These are phyloP conservation scores for Solanum dulcamara DNA, from an alignment of 257 asterid genomes.

Conservation along the genomic window DNA sequence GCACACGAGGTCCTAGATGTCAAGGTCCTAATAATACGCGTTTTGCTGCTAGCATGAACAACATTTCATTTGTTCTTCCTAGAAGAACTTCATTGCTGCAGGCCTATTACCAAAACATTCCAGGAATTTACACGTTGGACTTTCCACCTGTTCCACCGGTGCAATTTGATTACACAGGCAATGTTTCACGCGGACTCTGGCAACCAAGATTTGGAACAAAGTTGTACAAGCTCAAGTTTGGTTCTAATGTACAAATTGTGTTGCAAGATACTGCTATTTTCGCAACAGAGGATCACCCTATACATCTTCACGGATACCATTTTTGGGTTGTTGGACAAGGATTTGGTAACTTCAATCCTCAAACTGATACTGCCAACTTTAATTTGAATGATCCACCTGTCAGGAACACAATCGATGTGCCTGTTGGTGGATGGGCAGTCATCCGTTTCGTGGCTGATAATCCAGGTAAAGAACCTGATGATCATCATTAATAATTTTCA, in stretches of 20 bases:
- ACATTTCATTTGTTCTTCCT: slow-evolving; percentile 38
- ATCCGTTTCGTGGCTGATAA: slow-evolving; percentile 58
- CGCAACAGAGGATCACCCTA: slow-evolving; percentile 53
- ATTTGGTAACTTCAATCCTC: slow-evolving; percentile 43
- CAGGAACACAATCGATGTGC: slow-evolving; percentile 60
- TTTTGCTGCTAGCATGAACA: slow-evolving; percentile 51
- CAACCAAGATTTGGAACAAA: slow-evolving; percentile 40
- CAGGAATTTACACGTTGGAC: slow-evolving; percentile 39
- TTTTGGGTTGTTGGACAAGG: slow-evolving; percentile 55
- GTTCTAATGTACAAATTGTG: slow-evolving; percentile 43
- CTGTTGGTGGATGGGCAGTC: slow-evolving; percentile 64
- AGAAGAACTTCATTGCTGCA: slow-evolving; percentile 31
- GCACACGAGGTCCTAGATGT: slow-evolving; percentile 45
- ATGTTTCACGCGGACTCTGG: slow-evolving; percentile 40
- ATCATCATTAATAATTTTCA: neutral
- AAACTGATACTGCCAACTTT: slow-evolving; percentile 28
- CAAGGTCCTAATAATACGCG: slow-evolving; percentile 61
- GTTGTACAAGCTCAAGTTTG: slow-evolving; percentile 35
- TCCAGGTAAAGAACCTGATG: slow-evolving; percentile 34
- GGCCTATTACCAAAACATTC: slow-evolving; percentile 36
- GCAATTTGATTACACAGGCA: slow-evolving; percentile 52
- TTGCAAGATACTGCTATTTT: slow-evolving; percentile 56
- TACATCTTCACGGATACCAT: slow-evolving; percentile 64
- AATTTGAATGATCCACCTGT: slow-evolving; percentile 51
- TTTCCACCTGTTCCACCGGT: slow-evolving; percentile 46